These are phyloP conservation scores for Suillus luteus DNA, from an alignment of 768 basidiomycete species.

Conservation along the genomic window DNA sequence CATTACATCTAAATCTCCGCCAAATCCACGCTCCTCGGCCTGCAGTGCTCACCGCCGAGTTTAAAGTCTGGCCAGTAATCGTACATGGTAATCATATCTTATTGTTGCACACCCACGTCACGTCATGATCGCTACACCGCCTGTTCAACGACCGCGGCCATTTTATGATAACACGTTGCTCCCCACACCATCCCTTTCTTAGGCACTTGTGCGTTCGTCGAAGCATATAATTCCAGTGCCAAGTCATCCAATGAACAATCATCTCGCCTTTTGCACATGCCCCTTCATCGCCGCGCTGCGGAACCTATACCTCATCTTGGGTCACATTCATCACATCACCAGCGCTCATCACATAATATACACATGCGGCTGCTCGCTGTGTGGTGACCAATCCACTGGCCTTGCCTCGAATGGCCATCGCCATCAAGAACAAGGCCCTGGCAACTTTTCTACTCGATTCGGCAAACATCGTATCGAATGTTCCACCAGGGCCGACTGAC, in stretches of 20 bases:
- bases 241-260: conserved; percentile 10
- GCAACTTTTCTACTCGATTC: conserved; percentile 13
- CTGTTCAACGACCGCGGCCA: conserved; percentile 19
- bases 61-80: conserved; percentile 8
- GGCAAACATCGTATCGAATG: conserved; percentile 17
- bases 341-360: conserved; percentile 12
- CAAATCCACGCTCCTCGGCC: conserved; percentile 18
- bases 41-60: conserved; percentile 12
- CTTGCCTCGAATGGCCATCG: conserved; percentile 2
- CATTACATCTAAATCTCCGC: conserved; percentile 16
- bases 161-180: conserved; percentile 13
- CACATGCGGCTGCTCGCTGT: conserved; percentile 9
- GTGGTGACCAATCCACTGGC: conserved; percentile 4
- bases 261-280: conserved; percentile 10
- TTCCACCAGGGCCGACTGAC: conserved; percentile 17
- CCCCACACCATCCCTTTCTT: conserved; percentile 11
- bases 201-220: conserved; percentile 8
- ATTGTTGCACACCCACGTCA: conserved; percentile 11
- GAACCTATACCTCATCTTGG: conserved; percentile 9
- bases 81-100: not conserved
- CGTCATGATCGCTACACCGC: conserved; percentile 14
- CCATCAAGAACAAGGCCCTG: conserved; percentile 13
- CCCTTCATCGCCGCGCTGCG: conserved; percentile 10
- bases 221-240: conserved; percentile 6
- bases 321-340: conserved; percentile 6